Base-by-base conservation (phyloP, 2,329 filamentous ascomycete species). In the Ceratocystis colombiana region DNA sequence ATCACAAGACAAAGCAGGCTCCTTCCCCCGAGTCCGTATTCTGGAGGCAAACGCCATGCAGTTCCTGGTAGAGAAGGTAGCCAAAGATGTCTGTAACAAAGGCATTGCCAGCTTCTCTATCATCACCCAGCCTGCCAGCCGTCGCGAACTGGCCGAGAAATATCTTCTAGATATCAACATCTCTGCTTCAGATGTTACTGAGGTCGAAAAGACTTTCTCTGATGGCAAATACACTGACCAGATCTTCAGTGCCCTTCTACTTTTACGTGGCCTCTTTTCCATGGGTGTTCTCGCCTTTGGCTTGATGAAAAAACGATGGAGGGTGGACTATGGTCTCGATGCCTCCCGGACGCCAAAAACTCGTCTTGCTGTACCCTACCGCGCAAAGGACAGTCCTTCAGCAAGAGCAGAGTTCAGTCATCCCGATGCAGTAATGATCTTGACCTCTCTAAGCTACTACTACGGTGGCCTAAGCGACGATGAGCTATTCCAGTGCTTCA, bases 251-350 rank as follows among this genome's bases (percentile, higher is more conserved):
- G 71, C 74, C 0, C 71, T 85, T 0, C 72, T 84, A 0, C 73
- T 84, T 1, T 70, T 86, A 0, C 75, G 82, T 28, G 80, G 86
- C 0, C 75, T 89, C 0, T 72, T 89, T 7, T 80, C 82, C 0
- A 73, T 76, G 0, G 80, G 83, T 0, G 75, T 88, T 0, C 70
- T 89, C 0, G 70, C 70, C 0, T 86, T 85, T 67, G 76, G 75
- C 0, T 73, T 88, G 0, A 72, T 74, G 0, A 73, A 80, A 15
- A 88, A 88, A 70, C 75, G 85, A 1, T 89, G 83, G 82, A 74
- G 81, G 2, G 85, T 89, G 0, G 80, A 88, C 65, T 89, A 85
- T 67, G 86, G 87, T 0, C 75, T 82, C 0, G 79, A 84, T 70
- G 68, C 70, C 0, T 70, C 68, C 0, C 72, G 82, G 1, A 69